Evolutionary conservation across 2,329 filamentous ascomycete species (phyloP).

Genomic region (Aspergillus neoniger): DNA sequence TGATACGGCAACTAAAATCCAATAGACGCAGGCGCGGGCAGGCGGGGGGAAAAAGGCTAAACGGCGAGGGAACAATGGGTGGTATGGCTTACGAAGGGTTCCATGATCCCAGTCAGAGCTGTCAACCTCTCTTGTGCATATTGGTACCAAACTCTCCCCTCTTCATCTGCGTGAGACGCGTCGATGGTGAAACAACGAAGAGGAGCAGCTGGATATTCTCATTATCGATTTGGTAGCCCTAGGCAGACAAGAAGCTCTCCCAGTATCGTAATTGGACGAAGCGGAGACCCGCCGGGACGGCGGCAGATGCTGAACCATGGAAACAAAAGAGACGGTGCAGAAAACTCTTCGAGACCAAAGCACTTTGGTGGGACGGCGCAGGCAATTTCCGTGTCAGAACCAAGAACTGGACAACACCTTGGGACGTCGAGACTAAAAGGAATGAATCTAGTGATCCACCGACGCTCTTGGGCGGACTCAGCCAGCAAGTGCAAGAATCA

Average conservation of each 20-base stretch:
- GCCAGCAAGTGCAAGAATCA: not conserved
- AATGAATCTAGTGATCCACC: constrained; percentile 5
- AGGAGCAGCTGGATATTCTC: constrained; percentile 75
- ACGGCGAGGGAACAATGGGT: constrained; percentile 25
- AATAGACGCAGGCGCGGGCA: constrained; percentile 29
- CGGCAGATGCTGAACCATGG: constrained; percentile 41
- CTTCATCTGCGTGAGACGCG: constrained; percentile 64
- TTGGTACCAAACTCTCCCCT: constrained; percentile 57
- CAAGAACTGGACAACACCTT: constrained; percentile 8
- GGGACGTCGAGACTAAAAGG: not conserved
- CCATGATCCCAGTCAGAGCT: constrained; percentile 67
- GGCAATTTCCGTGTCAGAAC: constrained; percentile 18
- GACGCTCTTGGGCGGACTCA: constrained; percentile 1
- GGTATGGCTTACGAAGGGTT: constrained; percentile 76
- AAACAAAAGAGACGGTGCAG: constrained; percentile 38
- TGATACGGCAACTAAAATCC: constrained; percentile 24
- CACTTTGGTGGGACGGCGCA: constrained; percentile 19
- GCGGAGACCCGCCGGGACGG: constrained; percentile 19
- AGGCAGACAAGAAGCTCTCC: constrained; percentile 25
- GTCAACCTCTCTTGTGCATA: constrained; percentile 64
- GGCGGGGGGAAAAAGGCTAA: constrained; percentile 21
- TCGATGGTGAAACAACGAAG: constrained; percentile 77
- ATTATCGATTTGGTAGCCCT: constrained; percentile 76
- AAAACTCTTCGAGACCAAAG: constrained; percentile 27
- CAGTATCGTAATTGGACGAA: constrained; percentile 23